Evolutionary conservation across 2,329 filamentous ascomycete species (phyloP), one percentile per base, ranked within the genome.

Genomic region (Malbranchea zuffiana): DNA sequence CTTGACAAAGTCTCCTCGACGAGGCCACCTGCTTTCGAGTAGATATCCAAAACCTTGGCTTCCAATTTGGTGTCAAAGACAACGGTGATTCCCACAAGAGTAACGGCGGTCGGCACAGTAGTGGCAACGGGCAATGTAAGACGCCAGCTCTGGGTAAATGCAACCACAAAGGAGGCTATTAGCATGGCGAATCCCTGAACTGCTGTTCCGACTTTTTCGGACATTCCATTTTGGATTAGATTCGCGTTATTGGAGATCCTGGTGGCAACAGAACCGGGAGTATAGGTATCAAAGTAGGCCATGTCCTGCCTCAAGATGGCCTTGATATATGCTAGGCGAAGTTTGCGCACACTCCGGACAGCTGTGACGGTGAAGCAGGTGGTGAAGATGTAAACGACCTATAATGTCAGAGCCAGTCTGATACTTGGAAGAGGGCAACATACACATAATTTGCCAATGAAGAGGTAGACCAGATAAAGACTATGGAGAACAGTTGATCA

Each of bases 401-500:
- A 51, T 46, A 82, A 77, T 26, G 16, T 18, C 17, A 20, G 17
- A 27, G 32, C n/a, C 11, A 34, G 4, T 24, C 6, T 24, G 11
- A 23, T 10, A 29, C 4, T 5, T n/a, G n/a, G n/a, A 5, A 18
- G 12, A n/a, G 12, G 12, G 7, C 20, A 17, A 43, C 41, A 25
- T 28, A 43, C 41, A 17, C 18, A 8, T 20, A 41, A 37, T 32
- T 78, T 74, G 10, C 63, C 79, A 26, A 85, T 56, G 54, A 85
- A 86, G 5, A 86, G 63, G 38, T 75, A 74, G 37, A 85, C 71
- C 49, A 85, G 75, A 55, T 78, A 82, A 0, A 86, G 60, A 4
- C 41, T 43, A 29, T 2, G n/a, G 16, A 8, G 11, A 21, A 21
- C 6, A 20, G 12, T 4, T 13, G 5, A 12, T n/a, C 8, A 21